Base-by-base conservation (phyloP, 2,329 filamentous ascomycete species). In the Alternaria alternata region DNA sequence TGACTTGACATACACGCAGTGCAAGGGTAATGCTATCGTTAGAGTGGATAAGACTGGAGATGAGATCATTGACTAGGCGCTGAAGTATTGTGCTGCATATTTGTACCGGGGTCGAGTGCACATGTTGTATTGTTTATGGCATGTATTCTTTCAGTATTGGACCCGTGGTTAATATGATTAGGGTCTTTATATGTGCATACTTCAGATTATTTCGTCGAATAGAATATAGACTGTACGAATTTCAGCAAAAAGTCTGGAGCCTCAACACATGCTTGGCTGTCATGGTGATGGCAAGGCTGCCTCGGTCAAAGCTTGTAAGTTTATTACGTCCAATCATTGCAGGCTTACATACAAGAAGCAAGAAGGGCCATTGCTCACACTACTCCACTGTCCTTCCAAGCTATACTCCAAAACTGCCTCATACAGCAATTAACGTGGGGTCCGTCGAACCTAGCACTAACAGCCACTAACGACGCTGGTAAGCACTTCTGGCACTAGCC, bases 381-480 rank as follows among this genome's bases (percentile, higher is more conserved):
- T 5, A 42, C 12, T 42, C 7, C 5, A 42, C 20, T 14, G 11
- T 7, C 20, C 12, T 6, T 12, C 18, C 18, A 22, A 22, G 18
- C 5, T 22, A 22, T 41, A 22, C 18, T 22, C 18, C 18, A 14
- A 49, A 49, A 34, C 46, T 49, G 22, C 46, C 46, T n/a, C 20
- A 49, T 36, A n/a, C 34, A 49, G 46, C 46, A 49, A 49, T 14
- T 24, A 34, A n/a, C 32, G 46, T 36, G 46, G 46, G 46, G 46
- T 49, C 32, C 30, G 46, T 49, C 22, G 46, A 49, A 49, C 46
- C 30, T 32, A 49, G 46, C 46, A 49, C 46, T 49, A 49, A 49
- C 32, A 49, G 46, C 46, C 46, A 49, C 46, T 49, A 49, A 49
- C 46, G 46, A 49, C 24, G 32, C 46, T 49, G 46, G 32, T 49